These are phyloP conservation scores for Tylopilus sp. DNA, from an alignment of 768 basidiomycete species.

Conservation along the genomic window DNA sequence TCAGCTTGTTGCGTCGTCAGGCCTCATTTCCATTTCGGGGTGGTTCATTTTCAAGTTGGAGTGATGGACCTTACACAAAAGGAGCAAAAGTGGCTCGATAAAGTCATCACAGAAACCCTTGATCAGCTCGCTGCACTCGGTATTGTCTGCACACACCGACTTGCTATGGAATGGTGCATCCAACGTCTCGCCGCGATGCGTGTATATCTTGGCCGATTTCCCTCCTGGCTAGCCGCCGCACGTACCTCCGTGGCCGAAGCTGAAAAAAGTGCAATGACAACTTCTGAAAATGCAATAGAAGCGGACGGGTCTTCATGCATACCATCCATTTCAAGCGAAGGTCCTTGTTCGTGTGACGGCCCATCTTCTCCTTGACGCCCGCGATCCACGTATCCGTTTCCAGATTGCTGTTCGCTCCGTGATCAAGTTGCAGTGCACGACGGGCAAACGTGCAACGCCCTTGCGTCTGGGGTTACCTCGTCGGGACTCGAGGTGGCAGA, in stretches of 20 bases:
- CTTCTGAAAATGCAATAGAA: too few relatives aligned
- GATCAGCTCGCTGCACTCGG: slow-evolving; percentile 27
- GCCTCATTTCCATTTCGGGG: slow-evolving; percentile 45
- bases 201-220: slow-evolving; percentile 23
- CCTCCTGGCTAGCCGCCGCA: slow-evolving; percentile 23
- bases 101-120: slow-evolving; percentile 31
- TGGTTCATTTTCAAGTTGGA: slow-evolving; percentile 52
- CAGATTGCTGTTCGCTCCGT: slow-evolving; percentile 44
- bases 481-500: slow-evolving; percentile 30
- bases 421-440: slow-evolving; percentile 40
- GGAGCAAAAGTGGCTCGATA: slow-evolving; percentile 46
- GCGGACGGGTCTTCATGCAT: too few relatives aligned
- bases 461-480: slow-evolving; percentile 30
- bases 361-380: too few relatives aligned
- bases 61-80: slow-evolving; percentile 42
- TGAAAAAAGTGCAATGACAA: slow-evolving; percentile 18
- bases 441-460: too few relatives aligned
- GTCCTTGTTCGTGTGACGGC: too few relatives aligned
- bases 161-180: slow-evolving; percentile 25
- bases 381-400: slow-evolving; percentile 36
- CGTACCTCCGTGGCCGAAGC: too few relatives aligned
- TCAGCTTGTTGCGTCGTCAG: slow-evolving; percentile 32
- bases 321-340: too few relatives aligned
- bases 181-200: slow-evolving; percentile 15
- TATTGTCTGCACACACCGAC: slow-evolving; percentile 23